Percentiles rank a stretch among this genome's conserved stretches.
phyloP scores from a whole-genome alignment of 1,284 basidiomycete genomes.

The Ustilago nuda region DNA sequence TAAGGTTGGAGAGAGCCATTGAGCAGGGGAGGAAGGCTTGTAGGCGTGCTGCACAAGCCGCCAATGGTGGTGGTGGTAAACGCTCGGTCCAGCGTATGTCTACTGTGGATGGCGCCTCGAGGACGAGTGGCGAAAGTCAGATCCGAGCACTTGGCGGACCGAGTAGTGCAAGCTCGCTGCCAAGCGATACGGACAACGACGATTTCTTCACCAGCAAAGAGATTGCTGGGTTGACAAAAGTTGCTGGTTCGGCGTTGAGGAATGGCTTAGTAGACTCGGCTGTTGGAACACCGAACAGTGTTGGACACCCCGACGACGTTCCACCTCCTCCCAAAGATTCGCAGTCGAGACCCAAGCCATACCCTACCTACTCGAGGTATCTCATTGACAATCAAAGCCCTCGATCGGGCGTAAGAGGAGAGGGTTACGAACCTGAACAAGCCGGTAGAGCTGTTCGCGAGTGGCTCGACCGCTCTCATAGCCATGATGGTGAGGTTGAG shows the following conservation, averaged over 20 bases:
- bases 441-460: conserved; percentile 21
- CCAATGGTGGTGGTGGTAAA: conserved; percentile 11
- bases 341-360: conserved; percentile 35
- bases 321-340: conserved; percentile 13
- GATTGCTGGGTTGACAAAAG: conserved; percentile 28
- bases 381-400: conserved; percentile 24
- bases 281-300: conserved; percentile 38
- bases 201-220: conserved; percentile 47
- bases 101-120: conserved; percentile 22
- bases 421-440: conserved; percentile 10
- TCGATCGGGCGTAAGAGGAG: conserved; percentile 2
- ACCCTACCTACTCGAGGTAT: conserved; percentile 39
- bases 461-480: conserved; percentile 34
- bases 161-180: conserved; percentile 25
- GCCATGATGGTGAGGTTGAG: conserved; percentile 4
- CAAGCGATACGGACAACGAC: conserved; percentile 44
- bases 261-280: conserved; percentile 23
- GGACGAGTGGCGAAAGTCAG: conserved; percentile 33
- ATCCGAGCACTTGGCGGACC: conserved; percentile 3
- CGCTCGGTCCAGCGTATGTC: conserved; percentile 19
- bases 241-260: conserved; percentile 19
- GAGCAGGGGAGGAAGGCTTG: conserved; percentile 55
- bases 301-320: conserved; percentile 19
- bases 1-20: conserved; percentile 64
- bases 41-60: conserved; percentile 26